Percentiles rank a stretch among this genome's conserved stretches.
Conservation (phyloP, 2,329 filamentous ascomycete genomes). For the Aspergillus awamori region DNA sequence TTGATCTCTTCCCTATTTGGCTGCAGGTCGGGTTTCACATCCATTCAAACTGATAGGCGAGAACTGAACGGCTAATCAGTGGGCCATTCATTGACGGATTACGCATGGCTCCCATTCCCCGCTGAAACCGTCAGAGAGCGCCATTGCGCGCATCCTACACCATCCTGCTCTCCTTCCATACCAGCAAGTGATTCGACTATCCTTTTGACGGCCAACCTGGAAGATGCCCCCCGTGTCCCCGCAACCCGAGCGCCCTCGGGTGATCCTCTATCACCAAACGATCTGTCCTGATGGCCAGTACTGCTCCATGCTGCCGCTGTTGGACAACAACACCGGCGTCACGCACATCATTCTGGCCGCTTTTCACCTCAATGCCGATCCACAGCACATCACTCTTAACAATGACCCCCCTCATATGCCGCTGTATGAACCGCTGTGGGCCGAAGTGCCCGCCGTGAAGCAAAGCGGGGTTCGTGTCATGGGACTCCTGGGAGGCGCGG, state of each 20-base stretch:
- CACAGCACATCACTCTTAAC: constrained; percentile 74
- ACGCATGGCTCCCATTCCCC: constrained; percentile 1
- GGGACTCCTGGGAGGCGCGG: constrained; percentile 86
- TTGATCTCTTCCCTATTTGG: neutral
- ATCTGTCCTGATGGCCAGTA: constrained; percentile 59
- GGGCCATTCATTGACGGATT: neutral
- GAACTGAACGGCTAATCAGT: neutral
- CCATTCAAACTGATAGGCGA: neutral
- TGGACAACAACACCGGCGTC: constrained; percentile 61
- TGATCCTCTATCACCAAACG: constrained; percentile 65
- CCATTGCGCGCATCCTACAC: neutral
- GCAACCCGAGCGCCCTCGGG: constrained; percentile 34
- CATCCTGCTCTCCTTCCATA: neutral
- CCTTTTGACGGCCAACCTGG: neutral
- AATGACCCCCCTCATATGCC: constrained; percentile 71
- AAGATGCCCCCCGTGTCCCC: constrained; percentile 44
- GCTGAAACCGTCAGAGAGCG: neutral
- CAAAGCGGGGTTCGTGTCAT: constrained; percentile 75
- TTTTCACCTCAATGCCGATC: constrained; percentile 75
- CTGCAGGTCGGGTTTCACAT: neutral
- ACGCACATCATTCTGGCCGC: constrained; percentile 88
- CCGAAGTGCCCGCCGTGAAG: constrained; percentile 73
- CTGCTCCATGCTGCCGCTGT: constrained; percentile 64
- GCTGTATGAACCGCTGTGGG: constrained; percentile 74
- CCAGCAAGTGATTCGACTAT: neutral